Evolutionary conservation across 176 grass and related monocot species (phyloP).

Genomic region (Dendrocalamus sinicus): DNA sequence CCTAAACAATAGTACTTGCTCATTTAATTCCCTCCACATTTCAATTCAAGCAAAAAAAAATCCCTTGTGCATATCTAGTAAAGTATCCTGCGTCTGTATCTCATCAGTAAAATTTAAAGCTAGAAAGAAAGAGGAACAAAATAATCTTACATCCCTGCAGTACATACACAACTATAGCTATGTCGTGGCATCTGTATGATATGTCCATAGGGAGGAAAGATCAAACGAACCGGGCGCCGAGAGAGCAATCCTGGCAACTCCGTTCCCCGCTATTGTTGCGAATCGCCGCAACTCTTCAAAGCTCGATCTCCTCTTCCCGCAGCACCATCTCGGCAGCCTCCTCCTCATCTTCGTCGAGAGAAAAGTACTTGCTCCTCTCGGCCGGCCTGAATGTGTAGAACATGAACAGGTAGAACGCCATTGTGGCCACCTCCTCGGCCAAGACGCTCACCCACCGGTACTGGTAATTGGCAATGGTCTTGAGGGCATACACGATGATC

Average conservation of each 20-base stretch:
- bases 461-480: slow-evolving; percentile 71
- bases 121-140: slow-evolving; percentile 35
- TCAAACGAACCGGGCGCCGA: slow-evolving; percentile 17
- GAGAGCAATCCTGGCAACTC: neutral
- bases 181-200: slow-evolving; percentile 36
- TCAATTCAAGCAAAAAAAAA: slow-evolving; percentile 18
- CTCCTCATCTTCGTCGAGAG: slow-evolving; percentile 82
- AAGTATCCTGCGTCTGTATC: slow-evolving; percentile 25
- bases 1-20: neutral
- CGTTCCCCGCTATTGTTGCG: neutral
- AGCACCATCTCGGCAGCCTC: slow-evolving; percentile 74
- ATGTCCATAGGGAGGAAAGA: slow-evolving; percentile 46
- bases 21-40: slow-evolving; percentile 20
- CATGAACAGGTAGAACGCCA: slow-evolving; percentile 88
- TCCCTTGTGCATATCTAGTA: slow-evolving; percentile 34
- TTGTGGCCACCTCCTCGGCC: slow-evolving; percentile 66
- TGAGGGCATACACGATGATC: slow-evolving; percentile 74
- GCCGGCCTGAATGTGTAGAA: slow-evolving; percentile 92
- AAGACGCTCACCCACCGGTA: slow-evolving; percentile 72
- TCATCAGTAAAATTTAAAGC: slow-evolving; percentile 51
- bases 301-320: slow-evolving; percentile 91
- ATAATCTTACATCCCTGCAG: slow-evolving; percentile 32
- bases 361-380: slow-evolving; percentile 72
- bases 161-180: slow-evolving; percentile 45
- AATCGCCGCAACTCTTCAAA: slow-evolving; percentile 44